Conservation (phyloP, 202 grass and related monocot species). For the Musa balbisiana region DNA sequence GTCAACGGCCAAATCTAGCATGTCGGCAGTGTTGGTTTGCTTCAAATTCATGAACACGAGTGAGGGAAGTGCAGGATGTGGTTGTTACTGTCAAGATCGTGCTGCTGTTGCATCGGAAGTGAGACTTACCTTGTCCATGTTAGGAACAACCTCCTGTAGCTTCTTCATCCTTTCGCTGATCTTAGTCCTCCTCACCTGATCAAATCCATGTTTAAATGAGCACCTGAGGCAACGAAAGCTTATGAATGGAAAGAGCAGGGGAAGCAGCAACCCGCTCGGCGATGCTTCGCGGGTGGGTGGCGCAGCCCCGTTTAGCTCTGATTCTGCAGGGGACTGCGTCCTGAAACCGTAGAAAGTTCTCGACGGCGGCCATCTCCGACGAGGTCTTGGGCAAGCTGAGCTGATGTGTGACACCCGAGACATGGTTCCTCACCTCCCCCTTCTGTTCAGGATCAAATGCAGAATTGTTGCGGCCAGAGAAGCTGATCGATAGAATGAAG, state of each 20-base stretch:
- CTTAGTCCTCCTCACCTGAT: constrained; percentile 78
- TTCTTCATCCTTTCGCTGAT: constrained; percentile 98
- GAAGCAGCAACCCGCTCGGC: constrained; percentile 61
- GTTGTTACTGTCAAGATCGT: not conserved
- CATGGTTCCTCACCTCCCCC: not conserved
- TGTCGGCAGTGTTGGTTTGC: constrained; percentile 98
- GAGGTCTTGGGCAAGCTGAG: constrained; percentile 77
- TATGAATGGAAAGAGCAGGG: not conserved
- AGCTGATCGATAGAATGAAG: not conserved
- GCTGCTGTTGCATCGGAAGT: too few relatives aligned
- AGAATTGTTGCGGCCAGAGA: not conserved
- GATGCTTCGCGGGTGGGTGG: constrained; percentile 94
- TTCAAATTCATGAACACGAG: constrained; percentile 20
- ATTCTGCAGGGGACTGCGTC: constrained; percentile 89
- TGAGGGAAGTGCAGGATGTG: not conserved
- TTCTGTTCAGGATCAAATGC: constrained; percentile 29
- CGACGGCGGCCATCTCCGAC: constrained; percentile 62
- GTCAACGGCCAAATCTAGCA: constrained; percentile 86
- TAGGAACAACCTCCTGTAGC: constrained; percentile 88
- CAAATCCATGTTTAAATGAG: not conserved
- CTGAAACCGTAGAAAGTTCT: constrained; percentile 92
- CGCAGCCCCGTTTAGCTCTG: constrained; percentile 82
- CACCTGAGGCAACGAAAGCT: not conserved
- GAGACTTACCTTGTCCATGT: constrained; percentile 88
- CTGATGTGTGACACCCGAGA: constrained; percentile 38